Evolutionary conservation across 108 stramenopile genomes (phyloP).

Genomic region (Seminavis robusta): DNA sequence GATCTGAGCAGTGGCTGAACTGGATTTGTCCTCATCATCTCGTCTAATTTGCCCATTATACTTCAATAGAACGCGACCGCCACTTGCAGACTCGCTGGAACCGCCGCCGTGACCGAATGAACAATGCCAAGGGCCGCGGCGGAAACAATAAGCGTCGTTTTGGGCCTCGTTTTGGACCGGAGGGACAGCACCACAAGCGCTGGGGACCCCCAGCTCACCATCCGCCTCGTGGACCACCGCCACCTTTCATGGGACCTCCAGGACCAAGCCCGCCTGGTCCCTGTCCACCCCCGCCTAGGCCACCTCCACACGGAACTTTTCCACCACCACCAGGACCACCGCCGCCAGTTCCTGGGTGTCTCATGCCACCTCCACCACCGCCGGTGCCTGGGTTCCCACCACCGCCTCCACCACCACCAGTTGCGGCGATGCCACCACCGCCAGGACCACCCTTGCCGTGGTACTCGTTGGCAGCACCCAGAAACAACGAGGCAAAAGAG

Average conservation of each 20-base stretch:
- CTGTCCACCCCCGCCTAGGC: neutral
- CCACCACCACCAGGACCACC: conserved; percentile 3
- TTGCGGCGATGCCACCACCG: conserved; percentile 2
- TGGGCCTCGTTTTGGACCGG: neutral
- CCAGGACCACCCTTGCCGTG: neutral
- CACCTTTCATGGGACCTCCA: neutral
- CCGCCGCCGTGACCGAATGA: conserved; percentile 15
- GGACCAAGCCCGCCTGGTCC: conserved; percentile 2
- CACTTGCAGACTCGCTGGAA: conserved; percentile 72
- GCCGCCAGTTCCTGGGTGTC: no score
- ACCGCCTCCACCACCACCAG: no score
- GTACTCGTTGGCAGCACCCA: neutral
- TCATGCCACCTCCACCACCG: conserved; percentile 1
- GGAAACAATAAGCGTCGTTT: conserved; percentile 2
- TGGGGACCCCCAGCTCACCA: neutral
- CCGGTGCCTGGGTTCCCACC: neutral
- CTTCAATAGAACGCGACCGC: conserved; percentile 51
- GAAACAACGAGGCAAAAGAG: neutral
- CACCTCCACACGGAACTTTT: neutral
- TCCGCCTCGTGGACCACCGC: neutral
- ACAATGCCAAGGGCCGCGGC: conserved; percentile 1
- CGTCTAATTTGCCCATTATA: neutral
- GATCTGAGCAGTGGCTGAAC: neutral
- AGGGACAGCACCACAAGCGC: neutral
- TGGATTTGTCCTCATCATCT: neutral